Base-by-base conservation (phyloP, 1,284 basidiomycete species). In the Flammula alnicola region DNA sequence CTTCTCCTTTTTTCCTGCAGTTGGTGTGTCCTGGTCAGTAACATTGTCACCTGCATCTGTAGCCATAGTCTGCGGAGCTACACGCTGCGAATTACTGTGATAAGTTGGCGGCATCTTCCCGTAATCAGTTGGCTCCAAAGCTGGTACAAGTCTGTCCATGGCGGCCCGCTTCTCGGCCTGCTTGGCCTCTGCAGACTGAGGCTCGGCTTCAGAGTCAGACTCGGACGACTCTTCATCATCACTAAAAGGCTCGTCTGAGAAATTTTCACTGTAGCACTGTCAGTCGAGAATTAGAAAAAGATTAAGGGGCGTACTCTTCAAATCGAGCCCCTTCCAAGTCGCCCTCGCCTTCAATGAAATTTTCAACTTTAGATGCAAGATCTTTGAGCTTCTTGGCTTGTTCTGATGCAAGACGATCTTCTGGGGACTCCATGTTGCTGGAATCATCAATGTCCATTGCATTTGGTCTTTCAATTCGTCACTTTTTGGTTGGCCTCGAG, bases 321-420 rank as follows among this genome's bases (percentile, higher is more conserved):
- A 98, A 95, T 54, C 78, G 70, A 0, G 93, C 95, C 1, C 95
- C 95, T 58, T 93, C 86, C 4, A 96, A 55, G 56, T 91, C 87
- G 4, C 95, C 95, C 64, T 94, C 72, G 1, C 90, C 93, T 58
- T 93, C 86, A 1, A 98, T 83, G 64, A 98, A 98, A 23, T 78
- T 76, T 62, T 92, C 86, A 0, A 98, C 91, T 66, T 93, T 91
- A 54, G 80, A 74, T 8, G 95, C 93, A 41, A 98, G 76, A 54
- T 82, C 78, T 58, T 84, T 81, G 36, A 98, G 69, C 47, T 80
- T 83, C 12, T 76, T 66, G 2, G 92, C 87, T 62, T 93, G 87
- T 47, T 81, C 78, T 26, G 81, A 76, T 8, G 79, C 75, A 7
- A 78, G 26, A 29, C 60, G 70, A 44, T 84, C 79, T 57, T 84